Evolutionary conservation across 805 yeast species (phyloP), one percentile per base, ranked within the genome.

Genomic region (Priceomyces haplophilus): DNA sequence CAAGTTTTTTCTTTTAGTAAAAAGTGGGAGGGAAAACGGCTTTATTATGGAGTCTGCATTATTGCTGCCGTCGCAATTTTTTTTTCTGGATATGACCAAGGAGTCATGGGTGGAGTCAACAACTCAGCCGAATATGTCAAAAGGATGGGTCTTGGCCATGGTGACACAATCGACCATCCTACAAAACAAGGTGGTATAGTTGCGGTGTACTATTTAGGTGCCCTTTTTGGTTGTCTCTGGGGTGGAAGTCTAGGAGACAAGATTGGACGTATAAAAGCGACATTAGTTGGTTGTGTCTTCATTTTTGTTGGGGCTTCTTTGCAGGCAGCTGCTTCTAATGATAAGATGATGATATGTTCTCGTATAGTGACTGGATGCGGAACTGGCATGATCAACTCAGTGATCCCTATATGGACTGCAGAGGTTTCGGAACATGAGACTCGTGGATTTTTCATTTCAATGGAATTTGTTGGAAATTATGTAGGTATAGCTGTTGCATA

Each of bases 181-280:
- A 52, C 59, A 27, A 27, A 27, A 15, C 31, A 27, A 27, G 31
- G 31, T 11, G 31, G 31, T 4, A 27, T 27, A 37, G 64, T 61
- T 21, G 58, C 66, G 11, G 55, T 62, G 39, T 56, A 59, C 36
- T 59, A 27, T 27, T 27, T 27, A n/a, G 31, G 31, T 5, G 31
- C 31, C n/a, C 41, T 44, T 24, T 37, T 51, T 46, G 31, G 31
- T 27, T 27, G 31, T n/a, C 31, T 27, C 31, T 27, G 5, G 31
- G 31, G 31, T 27, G 31, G 31, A 11, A 27, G 31, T 27, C n/a
- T 27, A 27, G 31, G 31, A 27, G 31, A 27, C 11, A 27, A 27
- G 11, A 27, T 27, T n/a, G 31, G 31, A 27, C 31, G 31, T 27
- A 27, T 27, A 6, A 27, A 10, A 27, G 31, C 31, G n/a, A 27